A percentile compares a stretch with the other conserved stretches of the same genome.
These are phyloP conservation scores for Aspergillus campestris DNA, from an alignment of 495 filamentous ascomycete species.

Conservation along the genomic window DNA sequence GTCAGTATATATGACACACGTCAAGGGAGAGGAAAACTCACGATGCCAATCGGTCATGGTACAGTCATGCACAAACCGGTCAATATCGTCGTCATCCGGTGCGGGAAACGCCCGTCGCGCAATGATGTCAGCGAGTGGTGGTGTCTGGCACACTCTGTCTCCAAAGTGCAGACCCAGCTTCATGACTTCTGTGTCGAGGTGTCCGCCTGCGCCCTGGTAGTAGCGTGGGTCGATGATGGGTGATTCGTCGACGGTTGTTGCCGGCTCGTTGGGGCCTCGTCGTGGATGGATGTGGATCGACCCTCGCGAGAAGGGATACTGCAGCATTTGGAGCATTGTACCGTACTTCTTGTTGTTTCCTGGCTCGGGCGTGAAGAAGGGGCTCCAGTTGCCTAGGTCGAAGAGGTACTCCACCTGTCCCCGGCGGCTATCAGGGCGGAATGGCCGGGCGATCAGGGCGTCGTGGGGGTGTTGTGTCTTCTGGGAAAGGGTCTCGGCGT, in stretches of 20 bases:
- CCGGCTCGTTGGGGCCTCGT: not conserved
- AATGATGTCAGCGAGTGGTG: slow-evolving; percentile 36
- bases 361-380: slow-evolving; percentile 26
- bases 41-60: slow-evolving; percentile 36
- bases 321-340: slow-evolving; percentile 45
- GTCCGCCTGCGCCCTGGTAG: slow-evolving; percentile 20
- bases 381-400: slow-evolving; percentile 42
- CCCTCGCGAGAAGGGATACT: slow-evolving; percentile 44
- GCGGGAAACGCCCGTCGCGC: slow-evolving; percentile 27
- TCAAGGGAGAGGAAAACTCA: slow-evolving; percentile 3
- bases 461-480: slow-evolving; percentile 1
- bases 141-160: slow-evolving; percentile 31
- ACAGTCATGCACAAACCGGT: slow-evolving; percentile 28
- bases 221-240: slow-evolving; percentile 41
- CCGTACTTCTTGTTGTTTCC: slow-evolving; percentile 36
- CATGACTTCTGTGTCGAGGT: slow-evolving; percentile 37
- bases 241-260: slow-evolving; percentile 14
- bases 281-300: slow-evolving; percentile 33
- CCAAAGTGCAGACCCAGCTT: slow-evolving; percentile 29
- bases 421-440: slow-evolving; percentile 18
- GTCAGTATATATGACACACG: slow-evolving; percentile 7
- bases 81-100: slow-evolving; percentile 18
- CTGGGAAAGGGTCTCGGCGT: not conserved
- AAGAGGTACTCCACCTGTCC: slow-evolving; percentile 47
- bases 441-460: slow-evolving; percentile 16